Evolutionary conservation across 805 yeast genomes (phyloP), one percentile per base, ranked within the genome.

Genomic region (Aciculoconidium aculeatum): DNA sequence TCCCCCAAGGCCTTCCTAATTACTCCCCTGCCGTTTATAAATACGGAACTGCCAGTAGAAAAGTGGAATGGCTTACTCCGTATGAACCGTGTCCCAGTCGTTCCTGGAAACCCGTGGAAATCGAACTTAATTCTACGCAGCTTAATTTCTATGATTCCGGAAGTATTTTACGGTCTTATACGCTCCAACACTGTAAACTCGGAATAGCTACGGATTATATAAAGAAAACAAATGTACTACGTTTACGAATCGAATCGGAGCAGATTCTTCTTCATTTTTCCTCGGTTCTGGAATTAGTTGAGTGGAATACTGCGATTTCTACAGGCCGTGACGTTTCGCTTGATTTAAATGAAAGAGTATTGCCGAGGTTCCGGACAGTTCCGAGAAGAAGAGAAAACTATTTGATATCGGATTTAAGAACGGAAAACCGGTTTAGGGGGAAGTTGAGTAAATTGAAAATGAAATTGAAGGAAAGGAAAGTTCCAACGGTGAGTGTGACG

Each of bases 181-280:
- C 95, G 2, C 64, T 90, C 21, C 97, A 92, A 54, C 78, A 79
- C 55, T 88, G 92, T 8, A 77, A 70, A 44, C 58, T 84, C 25
- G 98, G 98, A 0, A 61, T 86, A 9, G 96, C 97, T 0, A 65
- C 75, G 2, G 98, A 90, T 55, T 86, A 86, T 54, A 71, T 69
- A 34, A 85, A 86, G 51, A 72, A 70, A 39, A 66, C 72, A 11
- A 71, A 76, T 47, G 84, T 80, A 4, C 53, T 87, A 21, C 61
- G 98, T 28, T 42, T 90, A 11, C 70, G 98, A 12, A 70, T 80
- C 20, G 97, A 90, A 55, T 72, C 80, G 21, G 87, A 84, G 52
- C 97, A 90, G 53, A 69, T 85, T 37, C 51, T 90, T 23, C 41
- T 90, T 2, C 76, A 74, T 32, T 84, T 84, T 44, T 52, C 71